These are phyloP conservation scores for Kurtzmaniella quercitrusa DNA, from an alignment of 1,139 yeast genomes.

Conservation along the genomic window DNA sequence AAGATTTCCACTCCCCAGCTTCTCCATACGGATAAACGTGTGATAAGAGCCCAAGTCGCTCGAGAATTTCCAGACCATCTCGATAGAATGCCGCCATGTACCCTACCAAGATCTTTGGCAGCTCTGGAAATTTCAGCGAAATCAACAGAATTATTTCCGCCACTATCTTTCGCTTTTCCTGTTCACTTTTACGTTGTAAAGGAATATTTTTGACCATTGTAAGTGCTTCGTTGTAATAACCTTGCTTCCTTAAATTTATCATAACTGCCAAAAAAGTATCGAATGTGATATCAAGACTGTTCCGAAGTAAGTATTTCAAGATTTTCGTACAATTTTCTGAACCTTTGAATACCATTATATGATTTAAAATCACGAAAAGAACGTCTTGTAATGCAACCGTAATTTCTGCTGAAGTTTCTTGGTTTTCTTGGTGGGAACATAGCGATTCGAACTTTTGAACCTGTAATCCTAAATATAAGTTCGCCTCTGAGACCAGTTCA, in stretches of 20 bases:
- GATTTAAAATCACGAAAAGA: constrained; percentile 23
- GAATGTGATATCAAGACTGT: constrained; percentile 23
- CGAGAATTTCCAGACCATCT: constrained; percentile 18
- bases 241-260: constrained; percentile 23
- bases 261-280: constrained; percentile 24
- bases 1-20: constrained; percentile 1
- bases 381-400: constrained; percentile 22
- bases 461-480: constrained; percentile 30
- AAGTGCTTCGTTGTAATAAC: constrained; percentile 33
- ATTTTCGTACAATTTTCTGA: constrained; percentile 29
- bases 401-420: not conserved
- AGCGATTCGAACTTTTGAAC: constrained; percentile 34
- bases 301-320: constrained; percentile 29
- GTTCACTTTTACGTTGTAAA: constrained; percentile 15
- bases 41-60: constrained; percentile 23
- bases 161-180: constrained; percentile 18
- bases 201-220: constrained; percentile 29
- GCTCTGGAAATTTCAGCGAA: constrained; percentile 22
- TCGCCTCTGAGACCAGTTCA: constrained; percentile 29
- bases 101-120: constrained; percentile 36
- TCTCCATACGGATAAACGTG: constrained; percentile 17
- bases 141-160: constrained; percentile 32
- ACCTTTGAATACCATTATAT: constrained; percentile 38
- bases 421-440: constrained; percentile 9
- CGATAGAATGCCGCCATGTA: constrained; percentile 31